Evolutionary conservation across 345 rosid genomes (phyloP).

Genomic region (Odontarrhena argentea): DNA sequence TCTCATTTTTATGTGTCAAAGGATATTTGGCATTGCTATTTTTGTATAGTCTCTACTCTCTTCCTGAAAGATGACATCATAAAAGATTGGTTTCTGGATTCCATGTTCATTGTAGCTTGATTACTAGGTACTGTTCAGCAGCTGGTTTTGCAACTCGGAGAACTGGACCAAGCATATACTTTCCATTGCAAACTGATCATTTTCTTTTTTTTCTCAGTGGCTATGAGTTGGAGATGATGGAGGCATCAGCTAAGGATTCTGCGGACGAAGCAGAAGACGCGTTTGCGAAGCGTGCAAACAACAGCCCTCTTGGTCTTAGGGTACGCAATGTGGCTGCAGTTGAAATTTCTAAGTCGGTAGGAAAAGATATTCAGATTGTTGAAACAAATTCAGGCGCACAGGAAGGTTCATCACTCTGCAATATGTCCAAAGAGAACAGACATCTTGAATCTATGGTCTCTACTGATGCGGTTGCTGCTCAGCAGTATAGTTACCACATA

Average conservation of each 20-base stretch:
- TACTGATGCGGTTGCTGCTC: slow-evolving; percentile 30
- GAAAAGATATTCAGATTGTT: slow-evolving; percentile 32
- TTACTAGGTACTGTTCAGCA: slow-evolving; percentile 9
- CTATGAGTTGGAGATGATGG: slow-evolving; percentile 77
- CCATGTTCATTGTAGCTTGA: slow-evolving; percentile 12
- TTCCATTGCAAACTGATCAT: too few relatives aligned
- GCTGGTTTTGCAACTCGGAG: not conserved
- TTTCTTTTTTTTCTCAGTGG: slow-evolving; percentile 51
- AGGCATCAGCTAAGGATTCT: slow-evolving; percentile 90
- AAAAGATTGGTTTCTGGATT: not conserved
- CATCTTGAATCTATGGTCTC: slow-evolving; percentile 40
- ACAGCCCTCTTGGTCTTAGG: slow-evolving; percentile 55
- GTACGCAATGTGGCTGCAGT: slow-evolving; percentile 36
- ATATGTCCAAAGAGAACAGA: slow-evolving; percentile 30
- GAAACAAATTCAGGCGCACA: slow-evolving; percentile 28
- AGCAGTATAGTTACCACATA: slow-evolving; percentile 31
- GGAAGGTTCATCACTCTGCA: slow-evolving; percentile 38
- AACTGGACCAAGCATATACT: too few relatives aligned
- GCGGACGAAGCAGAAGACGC: slow-evolving; percentile 69
- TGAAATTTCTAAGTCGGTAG: slow-evolving; percentile 40
- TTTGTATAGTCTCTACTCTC: too few relatives aligned
- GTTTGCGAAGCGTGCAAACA: slow-evolving; percentile 44
- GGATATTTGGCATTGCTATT: too few relatives aligned
- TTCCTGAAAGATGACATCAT: too few relatives aligned
- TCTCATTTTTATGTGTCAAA: not conserved